phyloP scores from a whole-genome alignment of 2,329 filamentous ascomycete species.

The Fusarium sp. region DNA sequence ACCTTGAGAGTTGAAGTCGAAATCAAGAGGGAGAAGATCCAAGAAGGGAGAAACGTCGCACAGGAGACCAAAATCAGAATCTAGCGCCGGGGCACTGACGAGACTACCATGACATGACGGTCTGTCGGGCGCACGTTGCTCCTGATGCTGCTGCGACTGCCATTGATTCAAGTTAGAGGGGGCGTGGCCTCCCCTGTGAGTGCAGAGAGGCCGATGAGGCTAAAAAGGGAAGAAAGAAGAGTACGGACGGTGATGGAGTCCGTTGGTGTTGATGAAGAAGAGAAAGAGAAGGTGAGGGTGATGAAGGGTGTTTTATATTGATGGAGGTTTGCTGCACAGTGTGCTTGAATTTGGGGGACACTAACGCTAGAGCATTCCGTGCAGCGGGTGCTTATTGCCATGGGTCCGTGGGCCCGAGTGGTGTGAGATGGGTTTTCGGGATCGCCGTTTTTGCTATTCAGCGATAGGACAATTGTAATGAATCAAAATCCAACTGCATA shows the following conservation, averaged over 20 bases:
- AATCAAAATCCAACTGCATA: neutral
- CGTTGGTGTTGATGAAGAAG: constrained; percentile 24
- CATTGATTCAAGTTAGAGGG: constrained; percentile 48
- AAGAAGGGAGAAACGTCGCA: constrained; percentile 24
- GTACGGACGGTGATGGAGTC: constrained; percentile 18
- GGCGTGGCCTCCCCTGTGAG: constrained; percentile 44
- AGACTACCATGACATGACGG: constrained; percentile 41
- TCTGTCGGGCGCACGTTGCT: constrained; percentile 16
- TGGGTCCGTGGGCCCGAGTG: constrained; percentile 19
- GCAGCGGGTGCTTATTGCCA: neutral
- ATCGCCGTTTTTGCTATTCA: neutral
- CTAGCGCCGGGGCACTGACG: constrained; percentile 25
- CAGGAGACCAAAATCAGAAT: constrained; percentile 27
- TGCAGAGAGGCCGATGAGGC: constrained; percentile 43
- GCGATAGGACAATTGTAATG: neutral
- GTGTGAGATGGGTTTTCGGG: neutral
- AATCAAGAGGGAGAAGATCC: constrained; percentile 37
- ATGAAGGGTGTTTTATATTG: constrained; percentile 34
- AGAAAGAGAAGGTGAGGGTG: constrained; percentile 4
- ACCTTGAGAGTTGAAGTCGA: constrained; percentile 14
- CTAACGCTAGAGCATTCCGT: constrained; percentile 21
- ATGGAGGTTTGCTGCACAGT: constrained; percentile 23
- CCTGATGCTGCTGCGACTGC: constrained; percentile 24
- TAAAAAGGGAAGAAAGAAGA: neutral
- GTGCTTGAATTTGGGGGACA: constrained; percentile 7